Evolutionary conservation across 2,329 filamentous ascomycete genomes (phyloP).

Genomic region (Akanthomyces uredinophilus): DNA sequence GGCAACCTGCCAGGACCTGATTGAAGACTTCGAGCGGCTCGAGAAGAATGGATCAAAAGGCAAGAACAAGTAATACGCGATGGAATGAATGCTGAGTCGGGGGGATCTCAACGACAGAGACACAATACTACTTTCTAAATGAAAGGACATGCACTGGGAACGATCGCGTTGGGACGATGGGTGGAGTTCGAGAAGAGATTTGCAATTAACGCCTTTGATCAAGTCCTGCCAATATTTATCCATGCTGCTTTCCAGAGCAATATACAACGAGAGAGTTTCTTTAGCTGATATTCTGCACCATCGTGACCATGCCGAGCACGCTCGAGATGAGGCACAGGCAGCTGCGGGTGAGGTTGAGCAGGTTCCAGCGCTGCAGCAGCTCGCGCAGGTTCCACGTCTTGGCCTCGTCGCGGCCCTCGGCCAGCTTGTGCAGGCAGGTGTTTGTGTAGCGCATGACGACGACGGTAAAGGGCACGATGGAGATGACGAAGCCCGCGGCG

Average conservation of each 20-base stretch:
- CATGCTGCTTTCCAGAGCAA: neutral
- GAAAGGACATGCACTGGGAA: neutral
- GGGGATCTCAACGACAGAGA: too few relatives aligned
- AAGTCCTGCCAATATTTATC: neutral
- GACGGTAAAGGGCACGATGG: constrained; percentile 37
- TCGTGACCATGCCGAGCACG: constrained; percentile 16
- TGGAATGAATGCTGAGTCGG: neutral
- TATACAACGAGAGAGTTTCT: neutral
- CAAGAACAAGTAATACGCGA: neutral
- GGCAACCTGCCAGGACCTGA: constrained; percentile 30
- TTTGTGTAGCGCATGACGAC: constrained; percentile 35
- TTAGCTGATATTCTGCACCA: constrained; percentile 10
- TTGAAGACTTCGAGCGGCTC: constrained; percentile 32
- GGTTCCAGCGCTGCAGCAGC: constrained; percentile 21
- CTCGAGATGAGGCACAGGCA: constrained; percentile 29
- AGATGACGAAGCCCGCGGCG: constrained; percentile 29
- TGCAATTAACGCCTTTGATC: constrained; percentile 1
- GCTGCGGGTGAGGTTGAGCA: constrained; percentile 27
- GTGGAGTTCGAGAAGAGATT: neutral
- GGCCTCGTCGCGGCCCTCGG: constrained; percentile 17
- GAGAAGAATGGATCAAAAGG: neutral
- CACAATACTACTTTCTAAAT: neutral
- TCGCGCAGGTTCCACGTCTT: constrained; percentile 15
- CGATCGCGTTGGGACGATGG: neutral
- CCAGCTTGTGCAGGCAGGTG: constrained; percentile 24